A percentile compares a stretch with the other conserved stretches of the same genome.
Evolutionary conservation across 306 rosid species (phyloP).

Genomic region (Castanopsis chinensis): DNA sequence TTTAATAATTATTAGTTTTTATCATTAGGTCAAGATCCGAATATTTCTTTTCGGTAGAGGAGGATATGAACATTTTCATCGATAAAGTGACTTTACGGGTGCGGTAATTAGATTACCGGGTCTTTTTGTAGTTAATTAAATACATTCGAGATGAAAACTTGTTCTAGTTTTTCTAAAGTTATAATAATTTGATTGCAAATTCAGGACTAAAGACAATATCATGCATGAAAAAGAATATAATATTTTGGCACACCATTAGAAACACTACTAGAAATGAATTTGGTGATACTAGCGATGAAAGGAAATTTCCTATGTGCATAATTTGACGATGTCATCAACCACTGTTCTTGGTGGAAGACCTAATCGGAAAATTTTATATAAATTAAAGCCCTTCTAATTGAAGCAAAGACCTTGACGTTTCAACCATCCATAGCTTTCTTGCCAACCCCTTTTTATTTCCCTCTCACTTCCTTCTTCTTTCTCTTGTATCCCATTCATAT

Average conservation of each 20-base stretch:
- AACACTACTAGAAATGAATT: slow-evolving; percentile 18
- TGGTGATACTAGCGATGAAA: neutral
- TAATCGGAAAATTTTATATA: neutral
- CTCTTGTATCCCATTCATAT: neutral
- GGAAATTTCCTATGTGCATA: slow-evolving; percentile 19
- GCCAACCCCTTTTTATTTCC: slow-evolving; percentile 20
- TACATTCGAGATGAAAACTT: no score
- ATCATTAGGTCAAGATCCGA: no score
- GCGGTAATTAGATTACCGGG: no score
- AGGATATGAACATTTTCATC: no score
- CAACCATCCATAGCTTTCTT: slow-evolving; percentile 33
- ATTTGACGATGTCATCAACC: slow-evolving; percentile 34
- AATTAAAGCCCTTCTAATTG: slow-evolving; percentile 14
- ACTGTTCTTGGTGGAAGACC: slow-evolving; percentile 24
- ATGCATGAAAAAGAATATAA: neutral
- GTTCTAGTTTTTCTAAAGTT: no score
- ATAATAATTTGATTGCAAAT: neutral
- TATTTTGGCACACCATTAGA: slow-evolving; percentile 10
- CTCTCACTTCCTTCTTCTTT: slow-evolving; percentile 22
- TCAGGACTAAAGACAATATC: neutral
- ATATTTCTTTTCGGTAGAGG: no score
- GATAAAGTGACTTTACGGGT: no score
- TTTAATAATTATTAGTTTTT: no score
- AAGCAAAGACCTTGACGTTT: slow-evolving; percentile 38
- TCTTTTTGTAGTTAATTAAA: no score